Percentiles rank a stretch among this genome's conserved stretches.
Conservation (phyloP, 2,329 filamentous ascomycete genomes). For the Escovopsis weberi region DNA sequence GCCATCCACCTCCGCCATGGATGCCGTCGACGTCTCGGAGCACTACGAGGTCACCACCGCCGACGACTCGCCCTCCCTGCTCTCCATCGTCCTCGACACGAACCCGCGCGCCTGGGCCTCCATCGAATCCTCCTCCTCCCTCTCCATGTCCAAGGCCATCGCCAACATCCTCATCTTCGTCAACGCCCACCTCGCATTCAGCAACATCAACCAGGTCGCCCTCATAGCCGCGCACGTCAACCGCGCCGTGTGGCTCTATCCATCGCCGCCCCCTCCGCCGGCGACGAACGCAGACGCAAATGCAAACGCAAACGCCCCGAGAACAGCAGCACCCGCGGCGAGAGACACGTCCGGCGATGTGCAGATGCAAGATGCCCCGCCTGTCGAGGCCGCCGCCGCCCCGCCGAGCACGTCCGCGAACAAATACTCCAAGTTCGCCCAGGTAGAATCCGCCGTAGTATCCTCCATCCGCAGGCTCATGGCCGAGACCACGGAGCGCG, state of each 20-base stretch:
- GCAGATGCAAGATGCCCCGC: constrained; percentile 38
- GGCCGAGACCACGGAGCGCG: constrained; percentile 45
- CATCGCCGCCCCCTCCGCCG: constrained; percentile 25
- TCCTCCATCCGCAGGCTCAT: constrained; percentile 62
- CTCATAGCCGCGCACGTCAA: constrained; percentile 82
- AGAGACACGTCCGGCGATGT: constrained; percentile 33
- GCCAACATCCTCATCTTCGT: constrained; percentile 89
- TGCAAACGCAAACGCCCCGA: too few relatives aligned
- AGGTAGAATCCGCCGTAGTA: constrained; percentile 71
- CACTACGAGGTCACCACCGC: constrained; percentile 42
- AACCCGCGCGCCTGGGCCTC: constrained; percentile 90
- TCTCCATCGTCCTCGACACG: constrained; percentile 86
- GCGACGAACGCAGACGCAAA: constrained; percentile 6
- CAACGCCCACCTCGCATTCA: constrained; percentile 90
- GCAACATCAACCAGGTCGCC: constrained; percentile 84
- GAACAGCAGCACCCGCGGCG: not conserved
- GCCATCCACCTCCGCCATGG: constrained; percentile 26
- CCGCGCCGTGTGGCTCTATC: constrained; percentile 81
- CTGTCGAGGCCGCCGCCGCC: constrained; percentile 9
- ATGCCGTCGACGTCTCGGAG: constrained; percentile 40
- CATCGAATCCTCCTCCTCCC: constrained; percentile 56
- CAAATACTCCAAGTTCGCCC: constrained; percentile 85
- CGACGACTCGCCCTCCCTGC: constrained; percentile 59
- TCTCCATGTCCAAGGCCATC: constrained; percentile 59
- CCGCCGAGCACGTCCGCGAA: constrained; percentile 44